A percentile compares a stretch with the other conserved stretches of the same genome.
phyloP scores from a whole-genome alignment of 2,329 filamentous ascomycete species.

The Penicillium expansum region DNA sequence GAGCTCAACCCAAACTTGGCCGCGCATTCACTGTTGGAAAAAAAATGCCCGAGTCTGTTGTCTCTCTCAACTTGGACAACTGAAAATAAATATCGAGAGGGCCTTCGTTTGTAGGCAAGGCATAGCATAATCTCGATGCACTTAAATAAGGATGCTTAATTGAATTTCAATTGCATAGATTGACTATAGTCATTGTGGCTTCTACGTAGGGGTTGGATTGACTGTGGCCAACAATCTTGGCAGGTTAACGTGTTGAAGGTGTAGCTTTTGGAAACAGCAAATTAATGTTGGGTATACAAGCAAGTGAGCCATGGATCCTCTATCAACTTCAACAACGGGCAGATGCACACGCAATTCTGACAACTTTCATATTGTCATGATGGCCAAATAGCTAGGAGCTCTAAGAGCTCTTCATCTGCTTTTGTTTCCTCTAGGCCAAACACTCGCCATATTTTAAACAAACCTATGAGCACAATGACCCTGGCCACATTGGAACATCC shows the following conservation, averaged over 20 bases:
- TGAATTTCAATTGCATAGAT: constrained; percentile 14
- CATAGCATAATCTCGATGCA: constrained; percentile 18
- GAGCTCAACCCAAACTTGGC: constrained; percentile 12
- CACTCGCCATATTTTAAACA: not conserved
- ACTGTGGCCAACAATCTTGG: not conserved
- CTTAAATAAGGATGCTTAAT: constrained; percentile 16
- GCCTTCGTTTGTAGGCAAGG: constrained; percentile 12
- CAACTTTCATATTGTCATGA: not conserved
- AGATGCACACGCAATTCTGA: not conserved
- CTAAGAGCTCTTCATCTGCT: not conserved
- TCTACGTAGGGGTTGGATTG: not conserved
- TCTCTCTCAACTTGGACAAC: constrained; percentile 15
- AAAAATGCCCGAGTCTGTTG: constrained; percentile 13
- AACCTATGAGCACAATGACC: not conserved
- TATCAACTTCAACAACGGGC: not conserved
- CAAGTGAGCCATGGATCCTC: not conserved
- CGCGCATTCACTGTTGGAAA: constrained; percentile 13
- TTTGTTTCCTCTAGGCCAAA: not conserved
- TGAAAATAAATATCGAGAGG: constrained; percentile 20
- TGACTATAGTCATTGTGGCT: constrained; percentile 6
- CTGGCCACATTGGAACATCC: not conserved
- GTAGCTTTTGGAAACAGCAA: not conserved
- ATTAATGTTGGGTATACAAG: not conserved
- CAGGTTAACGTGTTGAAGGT: not conserved
- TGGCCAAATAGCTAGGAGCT: too few species aligned